Evolutionary conservation across 2,329 filamentous ascomycete species (phyloP).

Genomic region (Tolypocladium ophioglossoides): DNA sequence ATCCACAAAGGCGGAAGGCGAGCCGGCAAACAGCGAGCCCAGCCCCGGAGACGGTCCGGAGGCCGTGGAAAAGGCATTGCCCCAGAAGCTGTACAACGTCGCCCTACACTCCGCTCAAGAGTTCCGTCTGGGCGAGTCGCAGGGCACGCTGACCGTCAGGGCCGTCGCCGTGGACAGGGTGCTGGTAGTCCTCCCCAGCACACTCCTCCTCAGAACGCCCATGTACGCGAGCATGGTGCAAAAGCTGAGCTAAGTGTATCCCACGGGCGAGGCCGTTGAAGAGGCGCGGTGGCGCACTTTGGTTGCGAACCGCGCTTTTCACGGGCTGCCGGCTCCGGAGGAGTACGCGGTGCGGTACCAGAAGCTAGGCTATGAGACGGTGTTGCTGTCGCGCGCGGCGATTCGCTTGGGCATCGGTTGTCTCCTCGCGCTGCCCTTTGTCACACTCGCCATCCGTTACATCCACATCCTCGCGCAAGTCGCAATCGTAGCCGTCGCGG

Average conservation of each 20-base stretch:
- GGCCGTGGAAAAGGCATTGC: not conserved
- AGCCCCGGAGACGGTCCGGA: not conserved
- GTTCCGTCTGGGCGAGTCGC: not conserved
- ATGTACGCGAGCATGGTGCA: constrained; percentile 1
- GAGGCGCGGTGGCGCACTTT: constrained; percentile 6
- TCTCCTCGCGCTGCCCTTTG: not conserved
- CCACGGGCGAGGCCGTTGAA: constrained; percentile 1
- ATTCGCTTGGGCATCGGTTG: not conserved
- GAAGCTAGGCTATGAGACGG: constrained; percentile 2
- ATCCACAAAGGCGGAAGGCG: not conserved
- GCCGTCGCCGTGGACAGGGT: not conserved
- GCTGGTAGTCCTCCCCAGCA: constrained; percentile 1
- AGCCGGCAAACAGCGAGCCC: not conserved
- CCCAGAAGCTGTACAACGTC: not conserved
- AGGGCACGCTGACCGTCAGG: not conserved
- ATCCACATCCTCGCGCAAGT: constrained; percentile 1
- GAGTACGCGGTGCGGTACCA: constrained; percentile 3
- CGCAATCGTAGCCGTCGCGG: not conserved
- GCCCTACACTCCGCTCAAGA: not conserved
- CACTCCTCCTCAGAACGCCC: not conserved
- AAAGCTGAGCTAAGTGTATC: constrained; percentile 2
- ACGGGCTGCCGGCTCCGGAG: not conserved
- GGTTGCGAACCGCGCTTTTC: constrained; percentile 3
- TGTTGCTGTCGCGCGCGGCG: not conserved
- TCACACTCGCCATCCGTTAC: constrained; percentile 1